A percentile compares a stretch with the other conserved stretches of the same genome.
Conservation (phyloP, 1,284 basidiomycete genomes). For the Cerioporus squamosus region DNA sequence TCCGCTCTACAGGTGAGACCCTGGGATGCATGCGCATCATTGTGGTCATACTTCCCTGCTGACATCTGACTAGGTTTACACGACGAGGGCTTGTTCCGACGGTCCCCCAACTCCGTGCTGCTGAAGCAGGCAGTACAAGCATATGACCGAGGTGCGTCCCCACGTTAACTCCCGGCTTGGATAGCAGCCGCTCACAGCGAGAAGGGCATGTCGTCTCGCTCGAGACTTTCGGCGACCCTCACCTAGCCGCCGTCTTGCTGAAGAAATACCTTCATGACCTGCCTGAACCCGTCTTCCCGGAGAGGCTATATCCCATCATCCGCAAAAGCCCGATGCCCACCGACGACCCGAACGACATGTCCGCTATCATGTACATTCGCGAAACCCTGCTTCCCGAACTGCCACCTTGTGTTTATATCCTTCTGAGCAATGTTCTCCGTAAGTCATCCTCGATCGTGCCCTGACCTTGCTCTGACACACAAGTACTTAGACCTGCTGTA, state of each 20-base stretch:
- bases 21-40: constrained; percentile 1
- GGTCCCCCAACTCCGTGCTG: constrained; percentile 73
- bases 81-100: constrained; percentile 81
- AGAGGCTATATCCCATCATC: constrained; percentile 66
- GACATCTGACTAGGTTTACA: constrained; percentile 54
- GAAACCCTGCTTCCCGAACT: constrained; percentile 69
- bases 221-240: constrained; percentile 72
- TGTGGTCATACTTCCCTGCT: constrained; percentile 4
- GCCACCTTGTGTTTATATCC: constrained; percentile 71
- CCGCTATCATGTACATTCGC: constrained; percentile 64
- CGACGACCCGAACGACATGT: constrained; percentile 57
- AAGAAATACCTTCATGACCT: constrained; percentile 86
- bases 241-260: constrained; percentile 82
- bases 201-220: constrained; percentile 78
- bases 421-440: constrained; percentile 77
- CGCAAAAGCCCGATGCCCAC: constrained; percentile 67
- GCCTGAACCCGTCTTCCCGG: constrained; percentile 76
- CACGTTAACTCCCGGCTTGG: background rate
- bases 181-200: background rate
- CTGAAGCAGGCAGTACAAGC: constrained; percentile 78
- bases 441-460: constrained; percentile 36
- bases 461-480: background rate
- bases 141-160: constrained; percentile 70
- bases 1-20: constrained; percentile 60
- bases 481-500: constrained; percentile 75